Evolutionary conservation across 768 basidiomycete species (phyloP).

Genomic region (Hebeloma cylindrosporum): DNA sequence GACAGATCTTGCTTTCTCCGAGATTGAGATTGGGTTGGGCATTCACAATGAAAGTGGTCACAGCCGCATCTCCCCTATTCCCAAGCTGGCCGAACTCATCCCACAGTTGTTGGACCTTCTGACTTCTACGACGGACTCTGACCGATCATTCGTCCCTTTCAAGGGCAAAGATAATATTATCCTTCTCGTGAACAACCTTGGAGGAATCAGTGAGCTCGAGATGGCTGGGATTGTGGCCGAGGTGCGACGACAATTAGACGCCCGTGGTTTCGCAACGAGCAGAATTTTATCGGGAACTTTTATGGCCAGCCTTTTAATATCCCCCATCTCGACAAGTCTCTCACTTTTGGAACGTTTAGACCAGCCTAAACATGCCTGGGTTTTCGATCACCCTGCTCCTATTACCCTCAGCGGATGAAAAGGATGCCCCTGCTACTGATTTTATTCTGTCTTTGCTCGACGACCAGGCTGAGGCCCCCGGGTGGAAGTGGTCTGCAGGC

Average conservation of each 20-base stretch:
- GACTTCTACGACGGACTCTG: constrained; percentile 69
- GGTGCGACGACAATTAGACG: constrained; percentile 52
- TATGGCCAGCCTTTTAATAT: constrained; percentile 56
- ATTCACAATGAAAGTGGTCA: constrained; percentile 90
- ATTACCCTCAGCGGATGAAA: constrained; percentile 52
- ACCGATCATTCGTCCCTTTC: constrained; percentile 78
- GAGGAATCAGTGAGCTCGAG: constrained; percentile 83
- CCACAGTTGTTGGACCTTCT: constrained; percentile 69
- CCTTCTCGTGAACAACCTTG: constrained; percentile 85
- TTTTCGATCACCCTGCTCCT: constrained; percentile 84
- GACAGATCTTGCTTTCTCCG: constrained; percentile 54
- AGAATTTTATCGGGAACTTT: constrained; percentile 78
- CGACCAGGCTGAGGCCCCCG: constrained; percentile 64
- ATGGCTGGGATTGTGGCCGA: constrained; percentile 68
- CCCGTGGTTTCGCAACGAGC: constrained; percentile 54
- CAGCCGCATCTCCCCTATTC: constrained; percentile 65
- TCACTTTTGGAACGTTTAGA: constrained; percentile 40
- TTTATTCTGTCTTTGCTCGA: constrained; percentile 69
- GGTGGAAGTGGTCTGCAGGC: constrained; percentile 80
- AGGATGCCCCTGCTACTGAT: constrained; percentile 36
- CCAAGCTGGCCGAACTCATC: constrained; percentile 68
- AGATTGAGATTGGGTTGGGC: constrained; percentile 89
- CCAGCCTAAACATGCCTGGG: constrained; percentile 91
- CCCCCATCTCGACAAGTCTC: not conserved
- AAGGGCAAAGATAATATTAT: constrained; percentile 69